A percentile compares a stretch with the other conserved stretches of the same genome.
Conservation (phyloP, 2,329 filamentous ascomycete genomes). For the Nannizziopsis arthrosporioides region DNA sequence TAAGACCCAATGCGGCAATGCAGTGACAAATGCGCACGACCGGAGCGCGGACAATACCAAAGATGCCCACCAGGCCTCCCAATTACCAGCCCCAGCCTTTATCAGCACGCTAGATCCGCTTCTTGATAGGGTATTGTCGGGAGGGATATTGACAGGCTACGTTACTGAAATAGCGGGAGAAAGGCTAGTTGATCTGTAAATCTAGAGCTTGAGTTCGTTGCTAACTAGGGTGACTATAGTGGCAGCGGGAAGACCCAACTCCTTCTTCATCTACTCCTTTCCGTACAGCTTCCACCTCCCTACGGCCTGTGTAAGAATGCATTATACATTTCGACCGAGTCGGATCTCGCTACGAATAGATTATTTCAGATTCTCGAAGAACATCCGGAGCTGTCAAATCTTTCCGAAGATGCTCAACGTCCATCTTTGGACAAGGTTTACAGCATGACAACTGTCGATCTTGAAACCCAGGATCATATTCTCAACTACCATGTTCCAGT, state of each 20-base stretch:
- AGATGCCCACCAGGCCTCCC: not conserved
- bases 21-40: not conserved
- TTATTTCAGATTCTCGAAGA: slow-evolving; percentile 64
- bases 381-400: slow-evolving; percentile 48
- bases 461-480: slow-evolving; percentile 93
- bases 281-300: slow-evolving; percentile 68
- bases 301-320: slow-evolving; percentile 60
- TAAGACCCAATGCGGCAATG: slow-evolving; percentile 13
- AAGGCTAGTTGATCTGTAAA: slow-evolving; percentile 39
- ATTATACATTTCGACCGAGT: slow-evolving; percentile 90
- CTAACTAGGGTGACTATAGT: slow-evolving; percentile 31
- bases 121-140: slow-evolving; percentile 60
- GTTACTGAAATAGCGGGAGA: slow-evolving; percentile 87
- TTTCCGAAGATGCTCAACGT: slow-evolving; percentile 28
- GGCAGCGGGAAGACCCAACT: slow-evolving; percentile 93
- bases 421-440: slow-evolving; percentile 67
- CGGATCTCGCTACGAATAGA: slow-evolving; percentile 67
- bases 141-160: slow-evolving; percentile 69
- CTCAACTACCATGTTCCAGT: slow-evolving; percentile 85
- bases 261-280: slow-evolving; percentile 70
- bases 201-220: not conserved
- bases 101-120: slow-evolving; percentile 71
- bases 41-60: not conserved
- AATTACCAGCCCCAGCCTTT: slow-evolving; percentile 29
- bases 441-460: slow-evolving; percentile 71